Evolutionary conservation across 2,329 filamentous ascomycete genomes (phyloP).

Genomic region (Huntiella abstrusa): DNA sequence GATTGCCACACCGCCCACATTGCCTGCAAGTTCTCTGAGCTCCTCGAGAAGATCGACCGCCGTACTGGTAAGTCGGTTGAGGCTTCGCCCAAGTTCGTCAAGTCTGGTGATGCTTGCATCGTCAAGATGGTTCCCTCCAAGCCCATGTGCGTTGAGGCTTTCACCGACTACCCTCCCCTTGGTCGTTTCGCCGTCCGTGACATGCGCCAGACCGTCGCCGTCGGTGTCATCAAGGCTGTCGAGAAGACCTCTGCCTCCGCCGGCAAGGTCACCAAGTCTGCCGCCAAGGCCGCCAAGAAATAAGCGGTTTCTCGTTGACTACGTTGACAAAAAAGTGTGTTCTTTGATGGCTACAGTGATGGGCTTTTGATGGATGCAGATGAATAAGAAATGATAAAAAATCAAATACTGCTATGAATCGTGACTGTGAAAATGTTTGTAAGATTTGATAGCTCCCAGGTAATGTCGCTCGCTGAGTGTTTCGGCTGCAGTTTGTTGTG

Average conservation of each 20-base stretch:
- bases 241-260: constrained; percentile 39
- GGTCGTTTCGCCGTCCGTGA: constrained; percentile 99
- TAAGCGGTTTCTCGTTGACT: constrained; percentile 24
- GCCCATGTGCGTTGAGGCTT: constrained; percentile 99
- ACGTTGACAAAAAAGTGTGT: constrained; percentile 11
- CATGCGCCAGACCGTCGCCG: constrained; percentile 80
- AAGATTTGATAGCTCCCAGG: neutral
- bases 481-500: too few relatives aligned
- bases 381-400: constrained; percentile 11
- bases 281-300: constrained; percentile 59
- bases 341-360: constrained; percentile 2
- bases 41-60: constrained; percentile 99
- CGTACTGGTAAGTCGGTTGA: constrained; percentile 98
- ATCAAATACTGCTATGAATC: neutral
- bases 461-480: too few relatives aligned
- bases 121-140: constrained; percentile 99
- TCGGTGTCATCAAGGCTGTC: constrained; percentile 87
- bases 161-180: constrained; percentile 98
- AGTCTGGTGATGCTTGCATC: constrained; percentile 99
- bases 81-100: constrained; percentile 94
- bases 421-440: neutral
- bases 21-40: constrained; percentile 99
- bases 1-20: constrained; percentile 99
- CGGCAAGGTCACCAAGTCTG: constrained; percentile 54
- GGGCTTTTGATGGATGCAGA: constrained; percentile 7